These are phyloP conservation scores for Cucurbita argyrosperma DNA, from an alignment of 306 rosid species.

Conservation along the genomic window DNA sequence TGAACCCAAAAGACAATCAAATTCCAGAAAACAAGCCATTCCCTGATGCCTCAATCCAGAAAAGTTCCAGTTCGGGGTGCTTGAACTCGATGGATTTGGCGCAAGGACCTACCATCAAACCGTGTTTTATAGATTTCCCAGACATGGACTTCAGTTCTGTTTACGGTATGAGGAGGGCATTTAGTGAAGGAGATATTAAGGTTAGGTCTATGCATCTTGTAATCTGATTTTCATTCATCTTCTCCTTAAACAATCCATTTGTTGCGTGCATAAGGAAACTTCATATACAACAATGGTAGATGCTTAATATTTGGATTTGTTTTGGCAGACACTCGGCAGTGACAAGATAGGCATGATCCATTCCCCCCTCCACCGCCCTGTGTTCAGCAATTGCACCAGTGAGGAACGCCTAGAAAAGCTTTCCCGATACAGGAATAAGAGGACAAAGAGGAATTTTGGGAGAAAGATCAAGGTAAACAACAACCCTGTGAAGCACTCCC, in stretches of 20 bases:
- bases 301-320: conserved; percentile 35
- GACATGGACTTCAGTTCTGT: conserved; percentile 53
- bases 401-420: conserved; percentile 87
- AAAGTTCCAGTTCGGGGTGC: conserved; percentile 54
- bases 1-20: conserved; percentile 30
- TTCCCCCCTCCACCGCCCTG: conserved; percentile 49
- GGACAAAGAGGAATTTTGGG: conserved; percentile 82
- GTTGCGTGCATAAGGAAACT: conserved; percentile 3
- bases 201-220: conserved; percentile 19
- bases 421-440: conserved; percentile 84
- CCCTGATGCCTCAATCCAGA: conserved; percentile 36
- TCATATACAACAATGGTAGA: conserved; percentile 20
- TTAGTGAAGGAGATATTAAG: conserved; percentile 95
- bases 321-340: conserved; percentile 72
- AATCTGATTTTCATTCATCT: not conserved
- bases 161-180: conserved; percentile 75
- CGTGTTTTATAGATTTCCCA: conserved; percentile 51
- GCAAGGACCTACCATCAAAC: conserved; percentile 43
- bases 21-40: conserved; percentile 41
- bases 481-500: not conserved
- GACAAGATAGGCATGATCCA: conserved; percentile 35
- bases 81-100: conserved; percentile 77
- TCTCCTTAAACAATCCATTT: not conserved
- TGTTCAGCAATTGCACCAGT: conserved; percentile 42
- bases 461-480: conserved; percentile 86